A percentile compares a stretch with the other conserved stretches of the same genome.
Conservation (phyloP, 768 basidiomycete species). For the Phlegmacium glaucopus region DNA sequence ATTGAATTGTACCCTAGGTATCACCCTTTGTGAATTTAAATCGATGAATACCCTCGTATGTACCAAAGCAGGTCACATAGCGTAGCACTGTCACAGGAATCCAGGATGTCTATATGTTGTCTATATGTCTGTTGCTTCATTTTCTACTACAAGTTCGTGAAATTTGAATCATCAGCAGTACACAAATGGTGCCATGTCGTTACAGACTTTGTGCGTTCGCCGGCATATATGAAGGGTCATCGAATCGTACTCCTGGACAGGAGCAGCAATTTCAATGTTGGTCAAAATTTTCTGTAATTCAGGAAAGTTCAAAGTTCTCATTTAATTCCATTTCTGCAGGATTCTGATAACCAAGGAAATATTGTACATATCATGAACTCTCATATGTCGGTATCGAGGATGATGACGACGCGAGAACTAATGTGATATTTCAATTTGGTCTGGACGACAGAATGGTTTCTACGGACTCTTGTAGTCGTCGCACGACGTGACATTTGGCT, state of each 20-base stretch:
- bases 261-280: slow-evolving; percentile 38
- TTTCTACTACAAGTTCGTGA: not conserved
- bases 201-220: slow-evolving; percentile 28
- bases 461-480: slow-evolving; percentile 34
- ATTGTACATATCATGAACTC: slow-evolving; percentile 15
- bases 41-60: no score
- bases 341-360: slow-evolving; percentile 35
- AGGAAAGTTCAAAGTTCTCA: not conserved
- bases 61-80: no score
- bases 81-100: no score
- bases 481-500: slow-evolving; percentile 40
- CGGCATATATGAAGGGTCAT: slow-evolving; percentile 29
- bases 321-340: slow-evolving; percentile 21
- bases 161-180: no score
- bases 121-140: slow-evolving; percentile 24
- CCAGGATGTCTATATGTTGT: no score
- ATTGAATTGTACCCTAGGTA: no score
- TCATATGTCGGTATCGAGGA: slow-evolving; percentile 36
- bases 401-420: slow-evolving; percentile 34
- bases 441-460: slow-evolving; percentile 34
- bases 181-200: slow-evolving; percentile 37
- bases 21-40: no score
- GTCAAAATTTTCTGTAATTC: slow-evolving; percentile 4
- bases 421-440: slow-evolving; percentile 33
- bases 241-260: slow-evolving; percentile 38